Conservation (phyloP, 1,284 basidiomycete genomes). For the Sutorius eximius region DNA sequence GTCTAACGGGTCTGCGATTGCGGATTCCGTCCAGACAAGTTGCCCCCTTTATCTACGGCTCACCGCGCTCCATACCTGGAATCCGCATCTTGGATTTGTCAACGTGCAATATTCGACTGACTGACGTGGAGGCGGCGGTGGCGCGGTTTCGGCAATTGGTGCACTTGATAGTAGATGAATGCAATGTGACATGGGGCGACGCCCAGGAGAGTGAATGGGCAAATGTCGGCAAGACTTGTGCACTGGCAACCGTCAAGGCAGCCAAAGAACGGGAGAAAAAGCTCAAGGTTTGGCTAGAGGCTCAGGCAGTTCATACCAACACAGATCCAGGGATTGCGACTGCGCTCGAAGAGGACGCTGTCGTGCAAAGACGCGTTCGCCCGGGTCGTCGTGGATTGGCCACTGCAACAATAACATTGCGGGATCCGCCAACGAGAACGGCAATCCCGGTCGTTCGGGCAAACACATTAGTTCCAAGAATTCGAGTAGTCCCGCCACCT, state of each 20-base stretch:
- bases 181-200: slow-evolving; percentile 43
- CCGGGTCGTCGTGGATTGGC: slow-evolving; percentile 54
- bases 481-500: slow-evolving; percentile 45
- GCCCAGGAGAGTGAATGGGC: slow-evolving; percentile 50
- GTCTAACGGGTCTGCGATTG: slow-evolving; percentile 51
- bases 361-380: slow-evolving; percentile 24
- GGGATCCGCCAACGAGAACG: slow-evolving; percentile 31
- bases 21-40: slow-evolving; percentile 60
- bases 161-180: slow-evolving; percentile 58
- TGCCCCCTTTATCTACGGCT: slow-evolving; percentile 41
- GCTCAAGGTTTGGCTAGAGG: slow-evolving; percentile 52
- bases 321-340: not conserved
- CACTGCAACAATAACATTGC: slow-evolving; percentile 55
- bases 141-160: slow-evolving; percentile 44
- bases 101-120: slow-evolving; percentile 49
- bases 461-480: slow-evolving; percentile 24
- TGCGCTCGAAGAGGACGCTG: slow-evolving; percentile 1
- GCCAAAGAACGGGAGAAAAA: slow-evolving; percentile 59
- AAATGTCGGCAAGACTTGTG: slow-evolving; percentile 54
- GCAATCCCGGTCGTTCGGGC: slow-evolving; percentile 4
- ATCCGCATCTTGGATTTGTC: slow-evolving; percentile 60
- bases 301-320: slow-evolving; percentile 11
- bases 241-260: slow-evolving; percentile 51
- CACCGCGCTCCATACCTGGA: slow-evolving; percentile 38
- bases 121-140: slow-evolving; percentile 52